These are phyloP conservation scores for Trichoderma koningiopsis DNA, from an alignment of 2,329 filamentous ascomycete species.

Conservation along the genomic window DNA sequence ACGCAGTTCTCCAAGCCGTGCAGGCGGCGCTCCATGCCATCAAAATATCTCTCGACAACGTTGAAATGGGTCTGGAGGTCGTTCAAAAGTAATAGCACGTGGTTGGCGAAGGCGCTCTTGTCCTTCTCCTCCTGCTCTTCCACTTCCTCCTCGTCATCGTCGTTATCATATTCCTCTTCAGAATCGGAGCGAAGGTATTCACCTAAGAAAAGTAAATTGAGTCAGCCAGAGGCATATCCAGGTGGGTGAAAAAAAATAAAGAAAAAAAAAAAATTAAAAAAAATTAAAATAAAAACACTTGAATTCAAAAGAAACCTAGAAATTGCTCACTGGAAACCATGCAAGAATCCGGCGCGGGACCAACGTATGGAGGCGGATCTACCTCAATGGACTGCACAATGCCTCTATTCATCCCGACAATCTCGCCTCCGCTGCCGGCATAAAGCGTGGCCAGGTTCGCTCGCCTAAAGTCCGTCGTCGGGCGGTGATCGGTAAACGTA, in stretches of 20 bases:
- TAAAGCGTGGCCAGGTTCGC: slow-evolving; percentile 1
- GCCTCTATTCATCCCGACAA: not conserved
- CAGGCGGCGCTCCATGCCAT: not conserved
- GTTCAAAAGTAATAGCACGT: not conserved
- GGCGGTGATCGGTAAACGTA: not conserved
- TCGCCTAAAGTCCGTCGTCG: not conserved
- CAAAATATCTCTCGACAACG: not conserved
- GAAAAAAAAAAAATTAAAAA: too few relatives aligned
- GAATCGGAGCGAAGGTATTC: not conserved
- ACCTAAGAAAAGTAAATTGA: not conserved
- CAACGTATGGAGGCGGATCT: not conserved
- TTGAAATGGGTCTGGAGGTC: not conserved
- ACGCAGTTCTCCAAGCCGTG: not conserved
- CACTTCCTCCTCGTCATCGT: not conserved
- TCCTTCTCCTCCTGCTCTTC: not conserved
- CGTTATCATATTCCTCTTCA: not conserved
- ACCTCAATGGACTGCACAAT: not conserved
- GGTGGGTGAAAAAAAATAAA: too few relatives aligned
- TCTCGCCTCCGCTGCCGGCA: slow-evolving; percentile 3
- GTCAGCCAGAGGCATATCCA: not conserved
- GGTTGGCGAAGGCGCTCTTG: not conserved
- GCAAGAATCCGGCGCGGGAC: not conserved
- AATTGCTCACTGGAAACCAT: not conserved
- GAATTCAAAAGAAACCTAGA: too few relatives aligned
- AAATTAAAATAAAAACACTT: too few relatives aligned